Percentiles rank a stretch among this genome's conserved stretches.
Conservation (phyloP, 2,329 filamentous ascomycete species). For the Colletotrichum plurivorum region DNA sequence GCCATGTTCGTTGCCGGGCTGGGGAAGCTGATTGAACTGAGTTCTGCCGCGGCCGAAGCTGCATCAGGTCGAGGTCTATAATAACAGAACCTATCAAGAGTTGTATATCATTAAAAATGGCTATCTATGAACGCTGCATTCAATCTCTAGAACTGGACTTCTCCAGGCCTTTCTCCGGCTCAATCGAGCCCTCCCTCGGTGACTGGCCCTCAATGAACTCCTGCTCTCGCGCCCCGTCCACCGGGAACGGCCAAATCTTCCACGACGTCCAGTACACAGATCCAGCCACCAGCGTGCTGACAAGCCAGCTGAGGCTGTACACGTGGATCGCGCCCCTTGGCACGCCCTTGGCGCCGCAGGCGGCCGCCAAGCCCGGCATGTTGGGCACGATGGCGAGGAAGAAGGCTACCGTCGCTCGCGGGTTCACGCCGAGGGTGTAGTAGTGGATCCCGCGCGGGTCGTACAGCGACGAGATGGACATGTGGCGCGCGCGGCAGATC, state of each 20-base stretch:
- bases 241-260: slow-evolving; percentile 17
- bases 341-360: slow-evolving; percentile 42
- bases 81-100: background rate
- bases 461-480: slow-evolving; percentile 55
- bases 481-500: slow-evolving; percentile 51
- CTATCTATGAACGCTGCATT: background rate
- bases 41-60: slow-evolving; percentile 20
- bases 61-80: slow-evolving; percentile 5
- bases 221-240: slow-evolving; percentile 9
- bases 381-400: slow-evolving; percentile 48
- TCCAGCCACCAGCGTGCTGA: slow-evolving; percentile 36
- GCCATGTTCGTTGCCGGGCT: slow-evolving; percentile 33
- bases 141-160: background rate
- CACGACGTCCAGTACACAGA: slow-evolving; percentile 35
- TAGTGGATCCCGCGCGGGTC: slow-evolving; percentile 60
- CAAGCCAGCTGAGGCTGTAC: slow-evolving; percentile 45
- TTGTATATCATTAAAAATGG: too few species aligned
- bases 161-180: slow-evolving; percentile 1
- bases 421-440: slow-evolving; percentile 49
- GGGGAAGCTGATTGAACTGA: slow-evolving; percentile 23
- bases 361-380: slow-evolving; percentile 43
- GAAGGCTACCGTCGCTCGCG: slow-evolving; percentile 49
- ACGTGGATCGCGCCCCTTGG: slow-evolving; percentile 38
- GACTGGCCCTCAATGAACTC: slow-evolving; percentile 11
- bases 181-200: background rate